Evolutionary conservation across 108 stramenopile genomes (phyloP).

Genomic region (Aurantiochytrium sp.): DNA sequence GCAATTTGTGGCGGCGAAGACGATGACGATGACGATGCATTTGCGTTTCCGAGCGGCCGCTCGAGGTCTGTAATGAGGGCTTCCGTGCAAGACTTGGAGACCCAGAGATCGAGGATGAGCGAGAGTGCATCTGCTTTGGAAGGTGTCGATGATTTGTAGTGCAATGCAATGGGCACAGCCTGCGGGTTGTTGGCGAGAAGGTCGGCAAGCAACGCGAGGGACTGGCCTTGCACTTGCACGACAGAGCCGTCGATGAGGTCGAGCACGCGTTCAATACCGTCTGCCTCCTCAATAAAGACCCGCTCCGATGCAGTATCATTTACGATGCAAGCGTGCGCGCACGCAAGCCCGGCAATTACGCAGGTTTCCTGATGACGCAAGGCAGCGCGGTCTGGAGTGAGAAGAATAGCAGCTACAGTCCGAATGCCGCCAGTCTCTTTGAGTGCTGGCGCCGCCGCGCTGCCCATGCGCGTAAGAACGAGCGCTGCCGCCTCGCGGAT

Average conservation of each 20-base stretch:
- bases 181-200: not conserved
- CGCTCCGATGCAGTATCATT: not conserved
- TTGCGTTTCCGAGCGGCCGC: not conserved
- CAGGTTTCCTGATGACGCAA: not conserved
- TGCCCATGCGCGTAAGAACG: not conserved
- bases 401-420: not conserved
- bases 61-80: not conserved
- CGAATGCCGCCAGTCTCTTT: not conserved
- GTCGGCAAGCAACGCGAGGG: slow-evolving; percentile 1
- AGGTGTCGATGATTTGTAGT: not conserved
- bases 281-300: not conserved
- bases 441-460: not conserved
- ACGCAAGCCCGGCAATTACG: not conserved
- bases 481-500: not conserved
- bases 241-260: not conserved
- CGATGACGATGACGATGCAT: no score
- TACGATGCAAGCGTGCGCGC: not conserved
- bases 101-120: slow-evolving; percentile 6
- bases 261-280: not conserved
- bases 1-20: not conserved
- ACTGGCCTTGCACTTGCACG: not conserved
- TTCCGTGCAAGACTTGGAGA: not conserved
- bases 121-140: not conserved
- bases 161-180: not conserved
- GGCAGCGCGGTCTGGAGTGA: not conserved